phyloP scores from a whole-genome alignment of 768 basidiomycete species.

The Amanita thiersii region DNA sequence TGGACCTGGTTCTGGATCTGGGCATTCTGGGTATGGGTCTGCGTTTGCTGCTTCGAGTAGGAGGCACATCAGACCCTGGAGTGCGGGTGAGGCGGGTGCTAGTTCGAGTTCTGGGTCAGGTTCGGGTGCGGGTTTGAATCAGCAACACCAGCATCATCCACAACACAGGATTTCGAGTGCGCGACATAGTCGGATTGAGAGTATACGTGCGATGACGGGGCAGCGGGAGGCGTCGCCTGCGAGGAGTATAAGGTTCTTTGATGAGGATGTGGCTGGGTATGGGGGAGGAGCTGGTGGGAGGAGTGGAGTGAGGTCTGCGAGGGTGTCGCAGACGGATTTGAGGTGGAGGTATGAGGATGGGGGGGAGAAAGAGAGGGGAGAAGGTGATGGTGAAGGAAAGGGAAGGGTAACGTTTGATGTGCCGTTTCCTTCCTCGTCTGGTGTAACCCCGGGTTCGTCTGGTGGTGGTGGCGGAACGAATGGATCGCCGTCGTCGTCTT shows the following conservation, averaged over 20 bases:
- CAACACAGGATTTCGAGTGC: no score
- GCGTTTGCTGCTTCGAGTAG: no score
- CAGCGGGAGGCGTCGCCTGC: conserved; percentile 37
- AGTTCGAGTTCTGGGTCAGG: no score
- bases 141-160: no score
- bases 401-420: neutral
- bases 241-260: conserved; percentile 34
- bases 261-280: conserved; percentile 11
- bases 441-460: neutral
- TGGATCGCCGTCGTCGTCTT: no score
- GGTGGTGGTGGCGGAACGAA: neutral
- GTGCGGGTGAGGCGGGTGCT: no score
- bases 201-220: conserved; percentile 20
- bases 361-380: conserved; percentile 1
- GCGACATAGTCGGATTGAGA: conserved; percentile 24
- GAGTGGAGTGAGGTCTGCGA: conserved; percentile 2
- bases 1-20: no score
- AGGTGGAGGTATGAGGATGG: neutral
- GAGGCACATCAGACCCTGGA: no score
- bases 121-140: no score
- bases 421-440: no score
- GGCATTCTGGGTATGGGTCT: no score
- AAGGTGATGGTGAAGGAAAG: neutral
- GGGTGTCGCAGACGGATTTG: conserved; percentile 1
- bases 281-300: neutral